A percentile compares a stretch with the other conserved stretches of the same genome.
These are phyloP conservation scores for Rhizomucor pusillus DNA, from an alignment of 371 early-diverging fungal genomes.

Conservation along the genomic window DNA sequence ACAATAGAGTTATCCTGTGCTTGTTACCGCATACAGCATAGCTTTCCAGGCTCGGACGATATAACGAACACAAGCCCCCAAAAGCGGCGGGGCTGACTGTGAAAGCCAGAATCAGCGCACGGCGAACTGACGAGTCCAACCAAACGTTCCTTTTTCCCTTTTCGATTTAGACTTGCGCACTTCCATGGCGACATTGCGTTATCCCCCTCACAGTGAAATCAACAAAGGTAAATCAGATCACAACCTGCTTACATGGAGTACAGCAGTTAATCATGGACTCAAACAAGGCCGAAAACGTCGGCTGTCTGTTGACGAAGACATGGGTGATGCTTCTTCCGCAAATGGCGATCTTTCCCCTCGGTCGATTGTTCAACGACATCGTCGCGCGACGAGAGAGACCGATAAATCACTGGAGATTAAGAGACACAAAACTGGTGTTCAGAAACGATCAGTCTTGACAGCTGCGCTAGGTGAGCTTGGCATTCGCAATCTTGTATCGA, in stretches of 20 bases:
- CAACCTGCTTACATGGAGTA: background rate
- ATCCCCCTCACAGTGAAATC: background rate
- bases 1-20: no score
- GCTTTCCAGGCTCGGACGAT: no score
- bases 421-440: slow-evolving; percentile 22
- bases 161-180: no score
- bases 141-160: no score
- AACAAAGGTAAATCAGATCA: background rate
- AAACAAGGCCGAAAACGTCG: slow-evolving; percentile 39
- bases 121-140: no score
- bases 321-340: slow-evolving; percentile 26
- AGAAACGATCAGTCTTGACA: slow-evolving; percentile 26
- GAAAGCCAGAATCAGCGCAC: no score
- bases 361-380: slow-evolving; percentile 10
- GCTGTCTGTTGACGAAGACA: slow-evolving; percentile 49
- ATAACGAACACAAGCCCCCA: no score
- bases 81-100: no score
- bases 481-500: background rate
- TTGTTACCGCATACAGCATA: no score
- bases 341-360: slow-evolving; percentile 1
- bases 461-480: slow-evolving; percentile 30
- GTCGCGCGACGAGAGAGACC: slow-evolving; percentile 2
- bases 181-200: background rate
- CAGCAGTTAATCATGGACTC: background rate
- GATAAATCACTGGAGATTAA: slow-evolving; percentile 15